Evolutionary conservation across 352 stramenopile species (phyloP), one percentile per base, ranked within the genome.

Genomic region (Pythium sukuiense): DNA sequence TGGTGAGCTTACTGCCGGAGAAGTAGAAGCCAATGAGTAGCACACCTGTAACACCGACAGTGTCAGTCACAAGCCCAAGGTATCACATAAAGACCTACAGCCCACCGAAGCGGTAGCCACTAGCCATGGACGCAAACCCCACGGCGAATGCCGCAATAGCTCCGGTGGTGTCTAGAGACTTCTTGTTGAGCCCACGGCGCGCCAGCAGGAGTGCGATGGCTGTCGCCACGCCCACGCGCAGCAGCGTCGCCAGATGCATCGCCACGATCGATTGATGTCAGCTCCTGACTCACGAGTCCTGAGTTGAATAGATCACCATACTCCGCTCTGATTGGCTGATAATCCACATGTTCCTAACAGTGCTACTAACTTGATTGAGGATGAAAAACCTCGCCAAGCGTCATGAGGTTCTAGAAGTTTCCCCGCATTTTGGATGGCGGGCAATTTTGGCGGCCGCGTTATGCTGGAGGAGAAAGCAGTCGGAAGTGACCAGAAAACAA

Each of bases 11-110:
- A 66, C 86, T 93, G 49, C 86, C 80, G 9, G 87, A 89, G 55
- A 91, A 85, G 74, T 96, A 96, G 63, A 97, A 96, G 32, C 76
- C 80, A 32, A 96, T 73, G 16, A 96, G 74, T 57, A 95, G 61
- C 26, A 85, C 56, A 9, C 88, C 88, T 92, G 54, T 29, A 35
- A 9, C 54, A 65, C 55, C 11, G 35, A 7, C 6, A 6, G 13
- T 16, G 14, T 30, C 20, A 29, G 20, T 53, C 45, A 53, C n/a
- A 43, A 35, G 32, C 32, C 32, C 32, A 35, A 9, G 35, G 35
- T 12, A 16, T 43, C 35, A 12, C 7, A 43, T 12, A 43, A 43
- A 11, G 18, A 27, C 37, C 11, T 2, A 48, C 70, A 39, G 20
- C 20, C 20, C 33, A 90, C 84, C 84, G 49, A 90, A 95, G 61